These are phyloP conservation scores for Lactarius sp. DNA, from an alignment of 768 basidiomycete species.

Conservation along the genomic window DNA sequence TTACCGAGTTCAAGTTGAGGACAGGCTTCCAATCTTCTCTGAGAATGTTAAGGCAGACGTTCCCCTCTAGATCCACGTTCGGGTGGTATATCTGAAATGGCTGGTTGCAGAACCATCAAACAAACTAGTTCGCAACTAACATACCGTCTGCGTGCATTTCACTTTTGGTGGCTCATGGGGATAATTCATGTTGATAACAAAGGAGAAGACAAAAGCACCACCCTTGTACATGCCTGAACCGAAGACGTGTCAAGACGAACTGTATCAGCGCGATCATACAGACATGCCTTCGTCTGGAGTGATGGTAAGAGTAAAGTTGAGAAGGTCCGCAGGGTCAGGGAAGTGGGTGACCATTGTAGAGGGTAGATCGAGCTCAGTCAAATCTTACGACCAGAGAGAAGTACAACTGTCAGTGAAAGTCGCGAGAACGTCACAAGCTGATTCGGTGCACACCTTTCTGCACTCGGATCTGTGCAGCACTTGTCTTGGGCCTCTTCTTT, in stretches of 20 bases:
- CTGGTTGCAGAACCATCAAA: not conserved
- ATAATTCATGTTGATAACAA: slow-evolving; percentile 95
- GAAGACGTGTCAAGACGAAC: slow-evolving; percentile 2
- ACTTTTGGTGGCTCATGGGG: slow-evolving; percentile 99
- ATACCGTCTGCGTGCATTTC: slow-evolving; percentile 89
- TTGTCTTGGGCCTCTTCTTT: slow-evolving; percentile 98
- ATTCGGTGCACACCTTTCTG: slow-evolving; percentile 75
- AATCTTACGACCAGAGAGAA: slow-evolving; percentile 45
- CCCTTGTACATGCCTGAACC: slow-evolving; percentile 94
- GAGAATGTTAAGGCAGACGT: slow-evolving; percentile 96
- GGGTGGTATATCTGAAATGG: slow-evolving; percentile 91
- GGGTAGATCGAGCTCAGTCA: slow-evolving; percentile 95
- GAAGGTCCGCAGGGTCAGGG: slow-evolving; percentile 87
- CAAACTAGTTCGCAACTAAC: slow-evolving; percentile 28
- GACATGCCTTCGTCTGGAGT: slow-evolving; percentile 87
- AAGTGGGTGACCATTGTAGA: slow-evolving; percentile 95
- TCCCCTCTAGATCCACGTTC: slow-evolving; percentile 96
- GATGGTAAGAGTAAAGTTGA: slow-evolving; percentile 95
- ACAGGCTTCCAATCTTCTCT: slow-evolving; percentile 99
- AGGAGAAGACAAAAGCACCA: slow-evolving; percentile 89
- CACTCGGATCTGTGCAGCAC: slow-evolving; percentile 97
- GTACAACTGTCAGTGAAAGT: not conserved
- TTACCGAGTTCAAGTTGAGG: slow-evolving; percentile 93
- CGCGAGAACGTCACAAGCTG: not conserved
- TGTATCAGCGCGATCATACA: not conserved